Conservation (phyloP, 257 asterid species). For the Solanum boliviense region DNA sequence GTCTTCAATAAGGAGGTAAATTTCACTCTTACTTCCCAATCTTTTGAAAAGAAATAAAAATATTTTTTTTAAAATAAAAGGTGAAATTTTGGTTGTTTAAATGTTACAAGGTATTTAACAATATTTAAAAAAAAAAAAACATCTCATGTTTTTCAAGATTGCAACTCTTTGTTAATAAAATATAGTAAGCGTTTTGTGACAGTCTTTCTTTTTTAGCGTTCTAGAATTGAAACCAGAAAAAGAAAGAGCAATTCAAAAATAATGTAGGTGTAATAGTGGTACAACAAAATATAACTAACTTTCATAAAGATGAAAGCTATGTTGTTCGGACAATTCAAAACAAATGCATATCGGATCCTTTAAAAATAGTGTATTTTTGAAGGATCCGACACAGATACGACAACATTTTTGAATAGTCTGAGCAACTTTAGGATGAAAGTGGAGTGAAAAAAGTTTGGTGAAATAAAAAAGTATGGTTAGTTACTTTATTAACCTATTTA, state of each 20-base stretch:
- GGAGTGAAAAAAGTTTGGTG: neutral
- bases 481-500: neutral
- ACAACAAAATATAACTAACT: neutral
- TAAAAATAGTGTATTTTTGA: no score
- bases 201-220: neutral
- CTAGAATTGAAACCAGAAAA: neutral
- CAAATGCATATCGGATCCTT: no score
- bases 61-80: accelerated
- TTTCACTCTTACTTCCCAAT: neutral
- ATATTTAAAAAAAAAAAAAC: neutral
- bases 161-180: neutral
- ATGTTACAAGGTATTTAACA: neutral
- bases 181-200: neutral
- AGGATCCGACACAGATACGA: no score
- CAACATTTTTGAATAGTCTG: no score
- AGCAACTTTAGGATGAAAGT: neutral
- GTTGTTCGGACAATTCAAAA: no score
- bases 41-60: neutral
- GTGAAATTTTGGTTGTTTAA: neutral
- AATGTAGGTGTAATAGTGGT: neutral
- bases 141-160: neutral
- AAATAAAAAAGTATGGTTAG: neutral
- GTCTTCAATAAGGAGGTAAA: conserved; percentile 51
- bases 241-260: neutral
- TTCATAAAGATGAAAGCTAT: neutral